Conservation (phyloP, 2,329 filamentous ascomycete species). For the Cercospora brassicicola region DNA sequence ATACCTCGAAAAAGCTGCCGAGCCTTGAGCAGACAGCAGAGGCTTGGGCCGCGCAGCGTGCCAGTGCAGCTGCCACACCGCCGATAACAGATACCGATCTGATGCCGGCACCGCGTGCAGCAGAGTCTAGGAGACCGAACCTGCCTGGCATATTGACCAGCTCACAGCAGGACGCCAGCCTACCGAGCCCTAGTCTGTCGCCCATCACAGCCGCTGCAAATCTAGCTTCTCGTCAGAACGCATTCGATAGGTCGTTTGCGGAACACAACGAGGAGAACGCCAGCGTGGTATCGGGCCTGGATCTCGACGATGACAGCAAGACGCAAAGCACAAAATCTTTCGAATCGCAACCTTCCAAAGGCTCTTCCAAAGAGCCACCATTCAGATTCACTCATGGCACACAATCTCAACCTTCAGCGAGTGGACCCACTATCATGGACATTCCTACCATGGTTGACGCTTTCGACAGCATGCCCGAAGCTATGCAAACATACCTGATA, state of each 20-base stretch:
- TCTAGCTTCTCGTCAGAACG: conserved; percentile 41
- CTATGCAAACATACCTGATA: conserved; percentile 95
- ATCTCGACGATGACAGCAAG: conserved; percentile 37
- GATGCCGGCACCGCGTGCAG: conserved; percentile 51
- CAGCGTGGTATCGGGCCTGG: conserved; percentile 38
- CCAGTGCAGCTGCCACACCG: conserved; percentile 61
- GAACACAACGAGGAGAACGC: conserved; percentile 37
- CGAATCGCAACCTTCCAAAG: conserved; percentile 26
- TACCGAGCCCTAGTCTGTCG: conserved; percentile 92
- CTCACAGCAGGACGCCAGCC: conserved; percentile 79
- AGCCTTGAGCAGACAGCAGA: conserved; percentile 25
- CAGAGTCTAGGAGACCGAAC: conserved; percentile 30
- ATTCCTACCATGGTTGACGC: conserved; percentile 83
- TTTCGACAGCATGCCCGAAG: conserved; percentile 86
- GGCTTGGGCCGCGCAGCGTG: conserved; percentile 20
- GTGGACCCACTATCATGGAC: conserved; percentile 60
- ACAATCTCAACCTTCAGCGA: conserved; percentile 15
- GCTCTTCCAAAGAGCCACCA: conserved; percentile 7
- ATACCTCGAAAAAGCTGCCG: conserved; percentile 27
- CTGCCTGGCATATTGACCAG: conserved; percentile 64
- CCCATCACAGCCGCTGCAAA: conserved; percentile 79
- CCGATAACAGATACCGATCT: conserved; percentile 72
- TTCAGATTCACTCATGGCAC: conserved; percentile 22
- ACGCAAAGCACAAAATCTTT: conserved; percentile 30
- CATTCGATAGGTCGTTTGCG: conserved; percentile 38